Conservation (phyloP, 2,329 filamentous ascomycete genomes). For the Cytospora paraplurivora region DNA sequence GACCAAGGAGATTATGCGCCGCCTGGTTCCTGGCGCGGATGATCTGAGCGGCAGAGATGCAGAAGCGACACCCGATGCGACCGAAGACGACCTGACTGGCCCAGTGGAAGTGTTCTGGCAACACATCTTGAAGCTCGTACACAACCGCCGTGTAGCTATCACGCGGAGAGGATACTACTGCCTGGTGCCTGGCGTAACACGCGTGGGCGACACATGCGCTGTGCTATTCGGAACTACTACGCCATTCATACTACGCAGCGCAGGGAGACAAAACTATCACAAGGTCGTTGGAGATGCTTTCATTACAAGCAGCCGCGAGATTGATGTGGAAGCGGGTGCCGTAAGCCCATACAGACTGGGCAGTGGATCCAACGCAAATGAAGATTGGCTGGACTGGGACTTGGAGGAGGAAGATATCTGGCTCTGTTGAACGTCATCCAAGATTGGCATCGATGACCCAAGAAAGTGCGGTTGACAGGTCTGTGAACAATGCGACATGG, state of each 20-base stretch:
- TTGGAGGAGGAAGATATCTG: background rate
- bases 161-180: constrained; percentile 1
- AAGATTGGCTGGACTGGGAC: background rate
- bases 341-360: background rate
- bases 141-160: background rate
- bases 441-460: background rate
- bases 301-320: background rate
- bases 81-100: background rate
- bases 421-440: background rate
- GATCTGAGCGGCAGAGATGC: background rate
- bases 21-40: background rate
- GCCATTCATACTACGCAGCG: background rate
- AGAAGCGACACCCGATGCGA: background rate
- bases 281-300: background rate
- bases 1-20: background rate
- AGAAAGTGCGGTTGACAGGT: background rate
- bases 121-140: background rate
- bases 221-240: background rate
- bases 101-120: background rate
- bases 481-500: background rate
- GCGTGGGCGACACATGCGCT: background rate
- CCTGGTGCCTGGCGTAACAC: background rate
- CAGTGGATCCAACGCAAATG: background rate
- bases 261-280: background rate
- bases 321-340: background rate